These are phyloP conservation scores for Leccinum pachyderme DNA, from an alignment of 1,284 basidiomycete species.

Conservation along the genomic window DNA sequence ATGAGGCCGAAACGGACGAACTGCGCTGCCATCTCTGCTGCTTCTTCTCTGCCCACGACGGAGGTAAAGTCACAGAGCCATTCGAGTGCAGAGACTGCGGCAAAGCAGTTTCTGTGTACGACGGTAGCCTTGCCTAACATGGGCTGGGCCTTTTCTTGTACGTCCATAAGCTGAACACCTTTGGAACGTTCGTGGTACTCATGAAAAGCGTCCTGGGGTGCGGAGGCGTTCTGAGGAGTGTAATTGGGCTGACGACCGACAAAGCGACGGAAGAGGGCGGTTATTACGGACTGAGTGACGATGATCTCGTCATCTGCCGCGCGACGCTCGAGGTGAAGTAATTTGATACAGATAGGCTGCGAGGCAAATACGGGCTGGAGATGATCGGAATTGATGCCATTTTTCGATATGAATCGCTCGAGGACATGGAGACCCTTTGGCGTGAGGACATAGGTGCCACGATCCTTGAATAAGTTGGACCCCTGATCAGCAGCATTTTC, in stretches of 20 bases:
- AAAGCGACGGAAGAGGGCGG: conserved; percentile 93
- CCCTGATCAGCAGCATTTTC: conserved; percentile 93
- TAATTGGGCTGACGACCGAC: conserved; percentile 86
- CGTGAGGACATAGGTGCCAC: conserved; percentile 93
- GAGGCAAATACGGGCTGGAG: conserved; percentile 87
- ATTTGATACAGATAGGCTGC: conserved; percentile 97
- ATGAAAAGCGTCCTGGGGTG: conserved; percentile 63
- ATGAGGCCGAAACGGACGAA: conserved; percentile 96
- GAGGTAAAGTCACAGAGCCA: conserved; percentile 99
- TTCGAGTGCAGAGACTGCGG: conserved; percentile 84
- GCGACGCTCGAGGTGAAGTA: conserved; percentile 93
- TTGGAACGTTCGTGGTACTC: conserved; percentile 79
- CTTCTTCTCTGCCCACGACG: conserved; percentile 93
- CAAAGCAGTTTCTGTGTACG: conserved; percentile 78
- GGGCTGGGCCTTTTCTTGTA: conserved; percentile 59
- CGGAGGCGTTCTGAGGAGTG: conserved; percentile 42
- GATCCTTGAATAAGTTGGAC: conserved; percentile 92
- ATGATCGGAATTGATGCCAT: conserved; percentile 95
- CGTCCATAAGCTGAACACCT: conserved; percentile 69
- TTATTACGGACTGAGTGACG: conserved; percentile 90
- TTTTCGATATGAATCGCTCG: conserved; percentile 98
- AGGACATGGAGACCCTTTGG: conserved; percentile 98
- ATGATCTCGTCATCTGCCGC: conserved; percentile 96
- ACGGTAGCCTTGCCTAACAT: conserved; percentile 45
- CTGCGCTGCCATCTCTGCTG: conserved; percentile 95